phyloP scores from a whole-genome alignment of 345 rosid genomes.

The Limnanthes douglasii region DNA sequence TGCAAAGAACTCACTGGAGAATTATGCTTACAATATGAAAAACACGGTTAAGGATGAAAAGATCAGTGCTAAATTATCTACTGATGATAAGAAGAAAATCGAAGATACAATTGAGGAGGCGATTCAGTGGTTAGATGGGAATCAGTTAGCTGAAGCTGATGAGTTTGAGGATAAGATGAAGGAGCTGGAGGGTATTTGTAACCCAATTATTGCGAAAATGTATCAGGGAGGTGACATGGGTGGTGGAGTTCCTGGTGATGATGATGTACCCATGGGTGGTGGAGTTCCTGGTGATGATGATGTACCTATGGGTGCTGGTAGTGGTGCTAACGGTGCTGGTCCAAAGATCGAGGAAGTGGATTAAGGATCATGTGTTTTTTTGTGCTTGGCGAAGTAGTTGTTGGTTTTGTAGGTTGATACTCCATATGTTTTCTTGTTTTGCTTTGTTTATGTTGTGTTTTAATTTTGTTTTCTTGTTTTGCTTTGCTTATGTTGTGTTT shows the following conservation, averaged over 20 bases:
- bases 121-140: slow-evolving; percentile 36
- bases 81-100: slow-evolving; percentile 47
- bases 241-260: slow-evolving; percentile 22
- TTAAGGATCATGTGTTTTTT: too few species aligned
- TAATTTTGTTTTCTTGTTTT: too few species aligned
- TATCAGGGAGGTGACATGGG: slow-evolving; percentile 24
- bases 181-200: slow-evolving; percentile 43
- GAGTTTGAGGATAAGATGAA: slow-evolving; percentile 55
- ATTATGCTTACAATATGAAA: slow-evolving; percentile 46
- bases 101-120: slow-evolving; percentile 41
- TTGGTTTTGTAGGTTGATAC: too few species aligned
- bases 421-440: too few species aligned
- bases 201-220: slow-evolving; percentile 43
- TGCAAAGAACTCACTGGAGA: slow-evolving; percentile 41
- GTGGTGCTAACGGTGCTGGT: too few species aligned
- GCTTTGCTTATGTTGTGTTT: too few species aligned
- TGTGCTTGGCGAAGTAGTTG: too few species aligned
- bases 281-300: too few species aligned
- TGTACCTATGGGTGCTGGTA: too few species aligned
- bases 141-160: slow-evolving; percentile 41
- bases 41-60: slow-evolving; percentile 47
- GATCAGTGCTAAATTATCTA: slow-evolving; percentile 26
- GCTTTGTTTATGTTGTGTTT: too few species aligned
- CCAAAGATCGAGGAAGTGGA: too few species aligned
- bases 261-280: slow-evolving; percentile 15